Base-by-base conservation (phyloP, 495 filamentous ascomycete genomes). In the Platismatia glauca region DNA sequence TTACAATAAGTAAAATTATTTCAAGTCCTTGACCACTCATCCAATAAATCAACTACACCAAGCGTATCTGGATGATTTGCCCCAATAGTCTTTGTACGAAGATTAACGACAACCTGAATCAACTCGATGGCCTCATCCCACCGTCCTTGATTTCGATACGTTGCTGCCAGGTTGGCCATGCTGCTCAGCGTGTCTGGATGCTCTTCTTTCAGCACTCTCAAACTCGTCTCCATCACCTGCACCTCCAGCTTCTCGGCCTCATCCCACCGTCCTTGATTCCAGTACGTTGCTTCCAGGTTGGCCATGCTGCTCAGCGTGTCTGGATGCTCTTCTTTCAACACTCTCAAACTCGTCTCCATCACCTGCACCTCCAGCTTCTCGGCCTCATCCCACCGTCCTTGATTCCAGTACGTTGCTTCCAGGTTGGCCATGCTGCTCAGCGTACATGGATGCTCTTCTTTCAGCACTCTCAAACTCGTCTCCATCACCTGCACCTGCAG, bases 241-340 rank as follows among this genome's bases (percentile, higher is more conserved):
- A 59, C n/a, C 7, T 39, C 18, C 27, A 76, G 60, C 44, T 65
- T 39, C 18, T 67, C 68, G 4, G 72, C 68, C 44, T 76, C 73
- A 15, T 68, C 57, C 57, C 53, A 74, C 39, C 61, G 67, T 18
- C 69, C 63, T 39, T 72, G 68, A 16, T 41, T 53, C 22, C 44
- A 39, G 59, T 70, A 72, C 7, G 60, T 66, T 13, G 44, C 22
- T 20, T 66, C 67, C 20, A 76, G 43, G 35, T 59, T 66, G 8
- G 59, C 57, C 67, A 73, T 71, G 3, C 63, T 68, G 5, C 15
- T 44, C 20, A 73, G 34, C 12, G 77, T 78, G 2, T 59, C 27
- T 18, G 69, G 68, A 64, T 71, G 69, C 46, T 72, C 69, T 41
- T 57, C 56, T 31, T 66, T 68, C 2, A 71, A 65, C 43, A 66